These are phyloP conservation scores for Lachnellula cervina DNA, from an alignment of 2,329 filamentous ascomycete species.

Conservation along the genomic window DNA sequence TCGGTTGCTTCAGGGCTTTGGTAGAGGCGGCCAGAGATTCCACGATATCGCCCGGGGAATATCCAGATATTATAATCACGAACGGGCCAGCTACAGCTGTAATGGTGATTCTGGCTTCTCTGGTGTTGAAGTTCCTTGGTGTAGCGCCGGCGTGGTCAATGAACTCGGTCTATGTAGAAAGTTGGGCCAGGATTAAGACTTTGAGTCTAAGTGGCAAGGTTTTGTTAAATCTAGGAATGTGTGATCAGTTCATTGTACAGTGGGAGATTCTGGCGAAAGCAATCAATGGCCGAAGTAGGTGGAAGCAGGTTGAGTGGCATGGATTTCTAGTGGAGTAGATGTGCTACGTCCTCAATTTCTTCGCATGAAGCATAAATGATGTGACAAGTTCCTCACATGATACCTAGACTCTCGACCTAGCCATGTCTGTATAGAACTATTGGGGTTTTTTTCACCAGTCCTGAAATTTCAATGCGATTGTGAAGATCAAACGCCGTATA, in stretches of 20 bases:
- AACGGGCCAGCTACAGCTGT: constrained; percentile 89
- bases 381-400: no score
- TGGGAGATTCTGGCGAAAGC: constrained; percentile 49
- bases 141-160: constrained; percentile 54
- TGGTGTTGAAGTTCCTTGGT: constrained; percentile 45
- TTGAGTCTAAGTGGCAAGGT: constrained; percentile 82
- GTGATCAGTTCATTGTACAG: constrained; percentile 79
- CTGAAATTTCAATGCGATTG: no score
- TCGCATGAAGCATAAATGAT: no score
- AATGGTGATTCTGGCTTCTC: constrained; percentile 59
- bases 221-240: constrained; percentile 57
- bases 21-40: constrained; percentile 25
- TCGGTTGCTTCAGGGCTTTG: constrained; percentile 56
- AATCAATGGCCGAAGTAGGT: constrained; percentile 21
- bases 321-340: constrained; percentile 31
- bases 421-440: no score
- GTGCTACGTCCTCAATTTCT: not conserved
- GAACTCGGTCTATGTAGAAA: constrained; percentile 82
- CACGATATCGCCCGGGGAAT: constrained; percentile 34
- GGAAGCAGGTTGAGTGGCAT: constrained; percentile 25
- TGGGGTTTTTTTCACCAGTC: no score
- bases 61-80: constrained; percentile 73
- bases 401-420: no score
- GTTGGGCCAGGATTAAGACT: constrained; percentile 78
- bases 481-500: not conserved